phyloP scores from a whole-genome alignment of 2,329 filamentous ascomycete species.

The Biscogniauxia sp. region DNA sequence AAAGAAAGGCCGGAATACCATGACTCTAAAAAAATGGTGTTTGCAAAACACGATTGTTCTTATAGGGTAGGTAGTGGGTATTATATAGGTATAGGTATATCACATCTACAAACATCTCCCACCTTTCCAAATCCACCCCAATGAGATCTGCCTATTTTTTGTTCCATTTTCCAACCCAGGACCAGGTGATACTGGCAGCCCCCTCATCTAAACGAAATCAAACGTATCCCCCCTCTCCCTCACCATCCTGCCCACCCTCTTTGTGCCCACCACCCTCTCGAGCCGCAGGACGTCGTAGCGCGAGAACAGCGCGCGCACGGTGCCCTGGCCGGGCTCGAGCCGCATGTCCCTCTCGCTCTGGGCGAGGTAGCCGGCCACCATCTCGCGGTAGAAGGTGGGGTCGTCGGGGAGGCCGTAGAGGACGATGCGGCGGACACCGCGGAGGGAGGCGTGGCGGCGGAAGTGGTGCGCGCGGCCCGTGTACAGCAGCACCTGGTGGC shows the following conservation, averaged over 20 bases:
- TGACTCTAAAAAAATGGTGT: no score
- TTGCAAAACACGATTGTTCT: no score
- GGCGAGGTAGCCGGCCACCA: slow-evolving; percentile 66
- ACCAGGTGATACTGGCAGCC: no score
- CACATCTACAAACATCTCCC: no score
- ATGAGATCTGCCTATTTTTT: no score
- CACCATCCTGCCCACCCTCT: slow-evolving; percentile 80
- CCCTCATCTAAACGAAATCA: slow-evolving; percentile 93
- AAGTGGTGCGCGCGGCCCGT: slow-evolving; percentile 97
- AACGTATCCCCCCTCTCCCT: slow-evolving; percentile 85
- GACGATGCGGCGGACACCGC: slow-evolving; percentile 78
- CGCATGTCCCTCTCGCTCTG: slow-evolving; percentile 56
- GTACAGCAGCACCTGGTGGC: slow-evolving; percentile 82
- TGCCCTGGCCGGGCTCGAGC: slow-evolving; percentile 58
- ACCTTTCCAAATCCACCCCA: no score
- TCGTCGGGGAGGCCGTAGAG: slow-evolving; percentile 93
- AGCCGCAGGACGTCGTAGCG: slow-evolving; percentile 87
- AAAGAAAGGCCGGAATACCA: no score
- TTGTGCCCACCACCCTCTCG: slow-evolving; percentile 81
- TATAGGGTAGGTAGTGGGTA: no score
- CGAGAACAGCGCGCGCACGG: slow-evolving; percentile 68
- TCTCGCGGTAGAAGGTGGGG: slow-evolving; percentile 74
- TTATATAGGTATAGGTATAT: no score
- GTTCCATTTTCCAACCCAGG: no score
- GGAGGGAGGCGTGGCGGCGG: slow-evolving; percentile 71